Base-by-base conservation (phyloP, 2,329 filamentous ascomycete species). In the Curvularia eragrostidis region DNA sequence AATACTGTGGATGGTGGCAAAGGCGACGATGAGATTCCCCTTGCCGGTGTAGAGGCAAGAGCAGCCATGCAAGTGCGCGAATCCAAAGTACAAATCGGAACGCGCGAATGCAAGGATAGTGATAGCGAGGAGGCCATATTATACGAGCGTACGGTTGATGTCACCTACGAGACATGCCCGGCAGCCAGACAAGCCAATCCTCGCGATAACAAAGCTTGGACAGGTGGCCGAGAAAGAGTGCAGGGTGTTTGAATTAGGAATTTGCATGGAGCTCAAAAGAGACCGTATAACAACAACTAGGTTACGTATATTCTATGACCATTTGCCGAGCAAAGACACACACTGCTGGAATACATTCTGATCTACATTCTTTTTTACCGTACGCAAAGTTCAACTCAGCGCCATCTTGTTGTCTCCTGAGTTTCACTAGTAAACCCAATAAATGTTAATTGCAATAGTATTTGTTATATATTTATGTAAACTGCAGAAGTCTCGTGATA, bases 121-220 rank as follows among this genome's bases (percentile, higher is more conserved):
- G 62, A 66, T 26, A 66, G 64, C 44, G 59, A 66, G 28, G 62
- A 66, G 48, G 62, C 64, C 3, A 66, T 66, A 34, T 30, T 66
- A 32, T 66, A 54, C n/a, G 62, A 66, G 54, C 59, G 62, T 28
- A 64, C 55, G 5, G 62, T 66, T 5, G 57, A 66, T 19, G 62
- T 66, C 10, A 58, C 51, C n/a, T 66, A 64, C 38, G 59, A 64
- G n/a, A 48, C 47, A 6, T 38, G 44, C 3, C 18, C 32, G 24
- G 39, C 19, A 48, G 30, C 36, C 28, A n/a, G 21, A n/a, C 52
- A 48, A 21, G 26, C 52, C 9, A 51, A 55, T 30, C 42, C 48
- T 36, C 44, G 46, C 7, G 13, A 48, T 21, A 32, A 46, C 23
- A 18, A 48, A 24, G 43, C 47, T 36, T 56, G 52, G 52, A 47